A percentile compares a stretch with the other conserved stretches of the same genome.
Conservation (phyloP, 345 rosid species). For the Eucalyptus lansdowneana region DNA sequence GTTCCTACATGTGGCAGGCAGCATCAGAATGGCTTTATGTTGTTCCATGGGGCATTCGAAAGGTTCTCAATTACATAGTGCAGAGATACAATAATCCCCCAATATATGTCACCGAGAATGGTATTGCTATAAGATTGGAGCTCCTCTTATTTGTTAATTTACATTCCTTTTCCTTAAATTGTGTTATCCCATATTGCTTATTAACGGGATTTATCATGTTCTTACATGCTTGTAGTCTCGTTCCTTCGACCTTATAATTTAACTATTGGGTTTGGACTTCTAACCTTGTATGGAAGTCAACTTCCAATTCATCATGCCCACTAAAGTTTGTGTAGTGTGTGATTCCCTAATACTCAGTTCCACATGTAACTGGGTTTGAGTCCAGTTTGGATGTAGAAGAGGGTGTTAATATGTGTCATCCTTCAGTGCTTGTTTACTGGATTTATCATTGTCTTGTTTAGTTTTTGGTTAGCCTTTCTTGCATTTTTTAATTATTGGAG, state of each 20-base stretch:
- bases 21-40: conserved; percentile 88
- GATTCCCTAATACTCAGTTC: neutral
- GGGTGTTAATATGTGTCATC: neutral
- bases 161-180: neutral
- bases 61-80: conserved; percentile 51
- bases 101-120: conserved; percentile 73
- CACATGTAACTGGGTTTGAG: neutral
- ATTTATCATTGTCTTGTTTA: neutral
- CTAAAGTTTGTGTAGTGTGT: neutral
- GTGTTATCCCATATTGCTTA: neutral
- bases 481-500: neutral
- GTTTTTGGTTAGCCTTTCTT: neutral
- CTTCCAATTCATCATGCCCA: neutral
- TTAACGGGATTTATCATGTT: neutral
- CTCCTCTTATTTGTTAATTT: neutral
- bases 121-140: conserved; percentile 12
- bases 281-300: neutral
- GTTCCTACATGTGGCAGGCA: conserved; percentile 33
- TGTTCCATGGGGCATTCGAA: conserved; percentile 91
- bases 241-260: neutral
- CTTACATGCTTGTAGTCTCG: neutral
- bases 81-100: conserved; percentile 48
- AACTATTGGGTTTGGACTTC: neutral
- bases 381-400: neutral
- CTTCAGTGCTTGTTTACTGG: neutral